Evolutionary conservation across 495 filamentous ascomycete species (phyloP).

Genomic region (Xylaria scruposa): DNA sequence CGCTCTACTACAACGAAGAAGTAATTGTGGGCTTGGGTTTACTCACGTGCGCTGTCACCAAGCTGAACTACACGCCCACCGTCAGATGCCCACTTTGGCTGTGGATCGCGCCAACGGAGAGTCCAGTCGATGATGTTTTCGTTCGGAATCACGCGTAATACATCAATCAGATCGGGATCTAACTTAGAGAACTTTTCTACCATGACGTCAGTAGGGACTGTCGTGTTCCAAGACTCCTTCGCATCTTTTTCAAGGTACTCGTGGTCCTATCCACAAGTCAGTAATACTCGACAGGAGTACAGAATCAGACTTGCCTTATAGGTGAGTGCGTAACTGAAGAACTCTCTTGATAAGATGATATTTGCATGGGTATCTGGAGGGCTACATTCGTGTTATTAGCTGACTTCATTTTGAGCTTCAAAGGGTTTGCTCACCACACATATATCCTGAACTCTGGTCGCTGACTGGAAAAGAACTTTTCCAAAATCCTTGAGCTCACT

Average conservation of each 20-base stretch:
- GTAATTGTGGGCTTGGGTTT: background rate
- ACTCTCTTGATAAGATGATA: background rate
- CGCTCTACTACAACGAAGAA: background rate
- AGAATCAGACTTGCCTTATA: background rate
- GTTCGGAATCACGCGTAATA: background rate
- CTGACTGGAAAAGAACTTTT: background rate
- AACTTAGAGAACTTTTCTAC: constrained; percentile 4
- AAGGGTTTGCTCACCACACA: background rate
- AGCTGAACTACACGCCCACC: constrained; percentile 61
- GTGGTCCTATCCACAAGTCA: background rate
- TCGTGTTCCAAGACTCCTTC: background rate
- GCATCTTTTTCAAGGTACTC: constrained; percentile 2
- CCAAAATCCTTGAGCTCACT: background rate
- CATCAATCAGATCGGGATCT: background rate
- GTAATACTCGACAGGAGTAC: background rate
- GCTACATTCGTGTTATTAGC: background rate
- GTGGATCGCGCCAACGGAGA: constrained; percentile 65
- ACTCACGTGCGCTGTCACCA: constrained; percentile 70
- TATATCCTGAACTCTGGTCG: constrained; percentile 9
- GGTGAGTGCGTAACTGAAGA: background rate
- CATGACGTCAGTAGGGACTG: background rate
- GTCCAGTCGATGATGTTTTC: constrained; percentile 55
- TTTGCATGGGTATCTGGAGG: constrained; percentile 4
- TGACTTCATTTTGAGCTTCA: background rate
- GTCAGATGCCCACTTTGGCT: constrained; percentile 63